A percentile compares a stretch with the other conserved stretches of the same genome.
phyloP scores from a whole-genome alignment of 1,284 basidiomycete genomes.

The Cutaneotrichosporon sp. region DNA sequence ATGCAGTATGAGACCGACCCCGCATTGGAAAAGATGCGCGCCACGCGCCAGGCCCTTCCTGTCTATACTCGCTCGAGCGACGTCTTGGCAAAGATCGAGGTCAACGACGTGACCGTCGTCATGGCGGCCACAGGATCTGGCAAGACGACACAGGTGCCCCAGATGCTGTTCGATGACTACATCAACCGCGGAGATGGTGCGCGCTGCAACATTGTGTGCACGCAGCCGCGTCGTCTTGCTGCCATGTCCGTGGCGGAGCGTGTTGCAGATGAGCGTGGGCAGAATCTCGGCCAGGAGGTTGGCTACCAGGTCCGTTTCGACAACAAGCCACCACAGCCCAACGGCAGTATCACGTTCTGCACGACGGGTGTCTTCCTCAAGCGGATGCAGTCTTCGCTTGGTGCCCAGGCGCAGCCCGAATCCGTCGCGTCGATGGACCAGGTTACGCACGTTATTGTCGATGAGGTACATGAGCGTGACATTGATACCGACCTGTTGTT shows the following conservation, averaged over 20 bases:
- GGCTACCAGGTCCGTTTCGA: conserved; percentile 96
- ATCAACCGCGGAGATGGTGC: conserved; percentile 77
- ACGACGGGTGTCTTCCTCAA: conserved; percentile 91
- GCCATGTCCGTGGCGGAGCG: conserved; percentile 91
- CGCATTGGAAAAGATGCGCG: conserved; percentile 65
- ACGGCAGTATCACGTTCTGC: conserved; percentile 87
- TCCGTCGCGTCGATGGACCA: conserved; percentile 63
- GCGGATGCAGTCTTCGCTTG: conserved; percentile 75
- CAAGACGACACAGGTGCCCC: conserved; percentile 94
- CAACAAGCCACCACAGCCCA: conserved; percentile 69
- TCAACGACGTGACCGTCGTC: conserved; percentile 84
- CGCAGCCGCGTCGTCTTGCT: conserved; percentile 88
- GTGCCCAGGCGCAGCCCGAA: conserved; percentile 49
- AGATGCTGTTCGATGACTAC: conserved; percentile 83
- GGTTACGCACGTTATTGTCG: conserved; percentile 87
- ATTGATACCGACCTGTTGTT: conserved; percentile 91
- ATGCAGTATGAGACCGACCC: conserved; percentile 67
- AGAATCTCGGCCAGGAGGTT: conserved; percentile 67
- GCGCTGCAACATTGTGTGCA: conserved; percentile 87
- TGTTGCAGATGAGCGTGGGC: conserved; percentile 84
- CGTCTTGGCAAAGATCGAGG: conserved; percentile 67
- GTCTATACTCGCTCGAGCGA: conserved; percentile 68
- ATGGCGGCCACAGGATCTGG: conserved; percentile 96
- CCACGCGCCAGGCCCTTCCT: conserved; percentile 67
- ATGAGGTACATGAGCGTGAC: conserved; percentile 96